phyloP scores from a whole-genome alignment of 1,139 yeast genomes.

The Pichia sp. region DNA sequence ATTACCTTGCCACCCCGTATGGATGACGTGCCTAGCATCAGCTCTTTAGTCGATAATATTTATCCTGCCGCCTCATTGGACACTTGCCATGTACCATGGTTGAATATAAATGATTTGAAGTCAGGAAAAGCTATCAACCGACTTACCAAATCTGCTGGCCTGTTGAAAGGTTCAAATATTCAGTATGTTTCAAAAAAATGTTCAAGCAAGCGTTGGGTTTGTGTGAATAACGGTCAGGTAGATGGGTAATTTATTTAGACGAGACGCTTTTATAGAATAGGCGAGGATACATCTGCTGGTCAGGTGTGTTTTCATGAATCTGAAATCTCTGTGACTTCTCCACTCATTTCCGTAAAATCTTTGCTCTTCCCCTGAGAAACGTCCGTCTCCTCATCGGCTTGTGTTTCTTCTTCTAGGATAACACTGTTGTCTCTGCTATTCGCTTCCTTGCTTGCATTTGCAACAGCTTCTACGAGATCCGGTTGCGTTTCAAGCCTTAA shows the following conservation, averaged over 20 bases:
- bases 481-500: too few species aligned
- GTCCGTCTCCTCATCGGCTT: conserved; percentile 8
- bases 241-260: not conserved
- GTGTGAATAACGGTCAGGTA: not conserved
- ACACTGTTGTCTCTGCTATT: not conserved
- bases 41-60: conserved; percentile 17
- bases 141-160: conserved; percentile 11
- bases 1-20: conserved; percentile 46
- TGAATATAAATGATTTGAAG: conserved; percentile 14
- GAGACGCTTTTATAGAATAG: not conserved
- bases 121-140: conserved; percentile 12
- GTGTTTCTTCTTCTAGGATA: conserved; percentile 10
- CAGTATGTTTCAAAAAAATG: conserved; percentile 17
- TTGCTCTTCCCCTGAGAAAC: not conserved
- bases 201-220: conserved; percentile 12
- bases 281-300: not conserved
- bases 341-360: not conserved
- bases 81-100: conserved; percentile 16
- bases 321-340: conserved; percentile 3
- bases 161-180: conserved; percentile 13
- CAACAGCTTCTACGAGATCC: too few species aligned
- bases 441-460: too few species aligned
- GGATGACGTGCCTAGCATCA: conserved; percentile 37
- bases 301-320: not conserved
- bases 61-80: conserved; percentile 9